These are phyloP conservation scores for Pleurotus tuoliensis DNA, from an alignment of 768 basidiomycete species.

Conservation along the genomic window DNA sequence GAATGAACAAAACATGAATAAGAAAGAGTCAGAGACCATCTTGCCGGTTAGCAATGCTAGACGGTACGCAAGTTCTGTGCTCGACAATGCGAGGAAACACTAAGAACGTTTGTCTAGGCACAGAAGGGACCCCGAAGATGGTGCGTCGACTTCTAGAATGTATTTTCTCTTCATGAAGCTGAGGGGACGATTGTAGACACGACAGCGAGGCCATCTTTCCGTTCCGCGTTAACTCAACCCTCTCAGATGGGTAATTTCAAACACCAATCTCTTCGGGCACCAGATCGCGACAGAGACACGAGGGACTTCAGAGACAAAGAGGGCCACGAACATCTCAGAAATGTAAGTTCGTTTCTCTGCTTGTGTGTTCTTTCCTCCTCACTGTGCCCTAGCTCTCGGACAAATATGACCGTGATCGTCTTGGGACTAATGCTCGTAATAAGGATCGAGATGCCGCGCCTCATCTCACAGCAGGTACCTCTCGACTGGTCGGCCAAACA, in stretches of 20 bases:
- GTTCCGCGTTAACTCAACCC: slow-evolving; percentile 70
- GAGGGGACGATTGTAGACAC: slow-evolving; percentile 32
- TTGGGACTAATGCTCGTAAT: slow-evolving; percentile 48
- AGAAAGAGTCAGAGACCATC: slow-evolving; percentile 66
- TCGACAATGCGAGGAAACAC: neutral
- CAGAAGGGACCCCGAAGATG: slow-evolving; percentile 73
- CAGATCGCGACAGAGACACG: slow-evolving; percentile 55
- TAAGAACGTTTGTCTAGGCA: slow-evolving; percentile 43
- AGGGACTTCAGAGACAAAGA: slow-evolving; percentile 69
- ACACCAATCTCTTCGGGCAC: slow-evolving; percentile 74
- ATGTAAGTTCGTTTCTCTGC: slow-evolving; percentile 40
- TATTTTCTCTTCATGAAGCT: neutral
- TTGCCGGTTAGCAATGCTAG: slow-evolving; percentile 46
- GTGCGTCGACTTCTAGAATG: slow-evolving; percentile 22
- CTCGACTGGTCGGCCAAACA: slow-evolving; percentile 35
- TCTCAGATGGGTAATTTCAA: slow-evolving; percentile 94
- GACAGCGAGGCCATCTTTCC: slow-evolving; percentile 62
- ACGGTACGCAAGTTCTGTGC: slow-evolving; percentile 40
- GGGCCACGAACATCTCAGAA: slow-evolving; percentile 74
- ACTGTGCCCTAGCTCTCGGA: slow-evolving; percentile 61
- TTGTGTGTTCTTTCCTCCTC: slow-evolving; percentile 5
- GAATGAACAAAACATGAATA: slow-evolving; percentile 60
- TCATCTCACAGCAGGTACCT: slow-evolving; percentile 45
- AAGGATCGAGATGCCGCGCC: slow-evolving; percentile 70
- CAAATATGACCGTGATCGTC: slow-evolving; percentile 81